Evolutionary conservation across 371 early-diverging fungal genomes (phyloP).

Genomic region (Rhizopus microsporus): DNA sequence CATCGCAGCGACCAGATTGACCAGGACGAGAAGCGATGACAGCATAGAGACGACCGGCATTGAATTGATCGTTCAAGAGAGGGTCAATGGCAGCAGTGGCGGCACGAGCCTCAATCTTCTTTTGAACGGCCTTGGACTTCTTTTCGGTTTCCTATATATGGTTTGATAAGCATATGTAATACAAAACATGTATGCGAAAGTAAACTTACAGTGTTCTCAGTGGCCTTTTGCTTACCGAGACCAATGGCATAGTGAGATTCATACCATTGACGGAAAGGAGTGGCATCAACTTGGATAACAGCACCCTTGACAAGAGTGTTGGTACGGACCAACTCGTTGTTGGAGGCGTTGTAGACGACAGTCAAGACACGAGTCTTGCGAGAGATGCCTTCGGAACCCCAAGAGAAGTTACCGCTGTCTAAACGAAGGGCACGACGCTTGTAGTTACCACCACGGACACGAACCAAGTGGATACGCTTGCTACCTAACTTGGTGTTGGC

Average conservation of each 20-base stretch:
- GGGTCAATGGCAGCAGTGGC: constrained; percentile 82
- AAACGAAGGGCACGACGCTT: constrained; percentile 98
- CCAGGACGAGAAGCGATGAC: constrained; percentile 97
- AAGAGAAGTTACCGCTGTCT: constrained; percentile 96
- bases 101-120: constrained; percentile 86
- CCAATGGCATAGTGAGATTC: constrained; percentile 91
- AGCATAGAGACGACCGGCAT: constrained; percentile 94
- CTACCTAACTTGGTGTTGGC: constrained; percentile 97
- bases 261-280: constrained; percentile 98
- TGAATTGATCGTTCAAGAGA: constrained; percentile 91
- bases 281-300: constrained; percentile 98
- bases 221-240: constrained; percentile 84
- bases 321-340: constrained; percentile 99
- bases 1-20: constrained; percentile 98
- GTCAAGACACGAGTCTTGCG: constrained; percentile 95
- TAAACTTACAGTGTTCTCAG: constrained; percentile 51
- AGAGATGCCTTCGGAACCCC: constrained; percentile 93
- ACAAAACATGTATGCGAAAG: too few species aligned
- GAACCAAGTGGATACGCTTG: constrained; percentile 91
- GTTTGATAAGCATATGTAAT: constrained; percentile 11
- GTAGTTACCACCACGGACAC: constrained; percentile 97
- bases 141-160: constrained; percentile 72
- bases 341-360: constrained; percentile 99
- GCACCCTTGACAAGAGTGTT: constrained; percentile 99
- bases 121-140: constrained; percentile 87